Conservation (phyloP, 2,329 filamentous ascomycete species). For the Cryphonectria parasitica region DNA sequence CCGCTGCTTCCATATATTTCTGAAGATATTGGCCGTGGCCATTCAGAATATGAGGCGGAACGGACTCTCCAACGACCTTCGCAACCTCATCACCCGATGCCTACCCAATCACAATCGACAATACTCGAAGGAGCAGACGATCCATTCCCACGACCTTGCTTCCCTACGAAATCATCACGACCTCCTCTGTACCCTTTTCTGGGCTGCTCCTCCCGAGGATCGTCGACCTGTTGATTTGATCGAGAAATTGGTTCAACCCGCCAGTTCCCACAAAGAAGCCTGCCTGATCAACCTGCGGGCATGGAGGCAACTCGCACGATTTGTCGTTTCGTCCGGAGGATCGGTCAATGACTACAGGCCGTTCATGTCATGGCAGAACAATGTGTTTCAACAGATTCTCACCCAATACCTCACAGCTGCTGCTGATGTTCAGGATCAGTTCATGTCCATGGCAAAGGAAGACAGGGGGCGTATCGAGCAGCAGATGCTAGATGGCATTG, state of each 20-base stretch:
- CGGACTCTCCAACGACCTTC: conserved; percentile 59
- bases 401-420: conserved; percentile 61
- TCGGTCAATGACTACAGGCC: conserved; percentile 48
- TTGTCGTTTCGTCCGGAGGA: conserved; percentile 54
- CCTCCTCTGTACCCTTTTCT: conserved; percentile 68
- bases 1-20: conserved; percentile 68
- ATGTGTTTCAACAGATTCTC: conserved; percentile 60
- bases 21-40: conserved; percentile 65
- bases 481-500: conserved; percentile 53
- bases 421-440: conserved; percentile 59
- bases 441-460: conserved; percentile 53
- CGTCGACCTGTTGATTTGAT: conserved; percentile 59
- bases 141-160: conserved; percentile 64
- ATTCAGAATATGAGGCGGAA: conserved; percentile 55
- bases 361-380: conserved; percentile 61
- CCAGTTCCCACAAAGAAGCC: conserved; percentile 67
- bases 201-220: conserved; percentile 60
- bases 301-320: conserved; percentile 66
- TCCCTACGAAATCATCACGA: conserved; percentile 71
- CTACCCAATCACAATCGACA: conserved; percentile 69
- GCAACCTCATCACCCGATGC: conserved; percentile 63
- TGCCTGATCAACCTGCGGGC: conserved; percentile 66
- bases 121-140: conserved; percentile 64
- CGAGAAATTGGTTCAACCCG: conserved; percentile 62
- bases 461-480: conserved; percentile 47